These are phyloP conservation scores for Brettanomyces sp. DNA, from an alignment of 805 yeast species.

Conservation along the genomic window DNA sequence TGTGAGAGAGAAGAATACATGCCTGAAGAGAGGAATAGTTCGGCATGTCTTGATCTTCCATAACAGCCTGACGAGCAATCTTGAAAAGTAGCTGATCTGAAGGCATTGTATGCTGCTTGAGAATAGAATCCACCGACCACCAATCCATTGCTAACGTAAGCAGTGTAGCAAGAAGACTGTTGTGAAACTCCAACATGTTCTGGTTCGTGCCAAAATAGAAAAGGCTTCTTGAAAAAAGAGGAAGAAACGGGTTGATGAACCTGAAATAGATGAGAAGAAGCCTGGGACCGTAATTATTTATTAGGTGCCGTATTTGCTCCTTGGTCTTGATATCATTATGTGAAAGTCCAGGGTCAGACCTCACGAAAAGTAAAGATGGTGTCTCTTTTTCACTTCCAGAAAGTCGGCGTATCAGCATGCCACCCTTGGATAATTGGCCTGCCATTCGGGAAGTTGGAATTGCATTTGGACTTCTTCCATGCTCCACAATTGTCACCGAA, in stretches of 20 bases:
- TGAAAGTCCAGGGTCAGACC: conserved; percentile 2
- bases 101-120: neutral
- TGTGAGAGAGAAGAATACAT: conserved; percentile 3
- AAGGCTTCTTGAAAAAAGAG: conserved; percentile 2
- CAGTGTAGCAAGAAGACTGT: conserved; percentile 2
- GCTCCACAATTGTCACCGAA: neutral
- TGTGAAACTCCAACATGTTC: conserved; percentile 4
- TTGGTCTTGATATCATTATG: conserved; percentile 2
- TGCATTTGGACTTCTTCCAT: neutral
- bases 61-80: conserved; percentile 1
- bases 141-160: conserved; percentile 3
- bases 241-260: conserved; percentile 3
- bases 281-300: conserved; percentile 2
- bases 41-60: conserved; percentile 3
- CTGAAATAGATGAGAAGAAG: conserved; percentile 3
- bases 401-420: neutral
- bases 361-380: neutral
- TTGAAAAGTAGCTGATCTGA: conserved; percentile 1
- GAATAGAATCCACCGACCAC: conserved; percentile 4
- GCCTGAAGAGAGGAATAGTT: conserved; percentile 5
- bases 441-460: conserved; percentile 1
- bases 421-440: neutral
- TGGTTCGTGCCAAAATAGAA: conserved; percentile 6
- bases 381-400: neutral
- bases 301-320: conserved; percentile 1